phyloP scores from a whole-genome alignment of 371 early-diverging fungal species.

The Rhizopus arrhizus region DNA sequence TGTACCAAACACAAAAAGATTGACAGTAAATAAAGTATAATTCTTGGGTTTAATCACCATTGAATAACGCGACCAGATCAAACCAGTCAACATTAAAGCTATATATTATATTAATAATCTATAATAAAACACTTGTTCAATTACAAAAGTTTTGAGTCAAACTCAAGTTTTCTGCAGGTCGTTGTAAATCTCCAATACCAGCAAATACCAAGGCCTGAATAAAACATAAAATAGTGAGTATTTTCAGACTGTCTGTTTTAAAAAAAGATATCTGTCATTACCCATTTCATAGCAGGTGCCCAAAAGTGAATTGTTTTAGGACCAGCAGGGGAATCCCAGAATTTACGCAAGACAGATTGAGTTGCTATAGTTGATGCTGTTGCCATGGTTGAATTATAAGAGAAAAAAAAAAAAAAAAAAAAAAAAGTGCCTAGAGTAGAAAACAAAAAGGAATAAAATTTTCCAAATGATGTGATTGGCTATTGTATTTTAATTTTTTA shows the following conservation, averaged over 20 bases:
- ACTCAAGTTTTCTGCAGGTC: slow-evolving; percentile 91
- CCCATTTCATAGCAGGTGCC: slow-evolving; percentile 51
- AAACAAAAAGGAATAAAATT: too few relatives aligned
- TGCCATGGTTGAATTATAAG: slow-evolving; percentile 39
- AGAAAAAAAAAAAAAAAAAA: slow-evolving; percentile 18
- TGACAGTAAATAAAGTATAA: slow-evolving; percentile 86
- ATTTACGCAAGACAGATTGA: slow-evolving; percentile 62
- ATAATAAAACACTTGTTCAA: slow-evolving; percentile 9
- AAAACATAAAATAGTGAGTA: too few relatives aligned
- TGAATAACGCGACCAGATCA: slow-evolving; percentile 96
- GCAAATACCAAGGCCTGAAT: slow-evolving; percentile 57
- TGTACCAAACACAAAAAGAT: slow-evolving; percentile 90
- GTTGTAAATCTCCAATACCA: slow-evolving; percentile 86
- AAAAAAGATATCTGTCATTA: slow-evolving; percentile 5
- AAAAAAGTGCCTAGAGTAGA: too few relatives aligned
- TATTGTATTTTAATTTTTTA: too few relatives aligned
- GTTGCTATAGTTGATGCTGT: slow-evolving; percentile 47
- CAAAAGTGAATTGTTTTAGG: slow-evolving; percentile 50
- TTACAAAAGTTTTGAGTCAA: slow-evolving; percentile 76
- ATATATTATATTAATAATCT: slow-evolving; percentile 7
- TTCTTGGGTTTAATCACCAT: slow-evolving; percentile 92
- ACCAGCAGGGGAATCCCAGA: slow-evolving; percentile 78
- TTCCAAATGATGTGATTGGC: too few relatives aligned
- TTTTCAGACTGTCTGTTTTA: neutral
- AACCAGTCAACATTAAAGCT: slow-evolving; percentile 91